Percentiles rank a stretch among this genome's conserved stretches.
phyloP scores from a whole-genome alignment of 148 eudicot species.

The Camellia lanceoleosa region DNA sequence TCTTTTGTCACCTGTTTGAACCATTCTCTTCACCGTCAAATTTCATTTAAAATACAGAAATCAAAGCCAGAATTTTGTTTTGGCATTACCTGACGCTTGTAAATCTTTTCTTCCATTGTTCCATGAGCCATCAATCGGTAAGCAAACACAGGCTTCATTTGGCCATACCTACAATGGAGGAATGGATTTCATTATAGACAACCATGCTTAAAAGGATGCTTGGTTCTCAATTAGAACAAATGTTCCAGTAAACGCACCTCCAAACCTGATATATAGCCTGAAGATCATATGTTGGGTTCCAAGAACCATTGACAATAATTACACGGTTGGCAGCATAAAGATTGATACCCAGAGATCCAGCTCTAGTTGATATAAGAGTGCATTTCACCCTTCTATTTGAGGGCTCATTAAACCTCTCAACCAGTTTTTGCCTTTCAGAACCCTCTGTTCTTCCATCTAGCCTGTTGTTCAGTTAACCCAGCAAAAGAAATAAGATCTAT shows the following conservation, averaged over 20 bases:
- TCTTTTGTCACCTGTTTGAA: conserved; percentile 82
- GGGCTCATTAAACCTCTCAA: conserved; percentile 82
- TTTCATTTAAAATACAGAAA: conserved; percentile 4
- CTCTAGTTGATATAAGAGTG: conserved; percentile 84
- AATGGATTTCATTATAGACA: not conserved
- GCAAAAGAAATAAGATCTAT: not conserved
- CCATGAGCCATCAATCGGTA: conserved; percentile 92
- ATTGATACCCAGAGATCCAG: conserved; percentile 95
- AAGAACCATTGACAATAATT: conserved; percentile 88
- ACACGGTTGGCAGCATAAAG: conserved; percentile 98
- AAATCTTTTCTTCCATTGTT: conserved; percentile 94
- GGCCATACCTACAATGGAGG: conserved; percentile 73
- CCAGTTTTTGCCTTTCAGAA: conserved; percentile 81
- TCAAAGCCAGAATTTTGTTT: not conserved
- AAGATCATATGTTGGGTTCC: conserved; percentile 99
- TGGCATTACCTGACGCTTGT: conserved; percentile 89
- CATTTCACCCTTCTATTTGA: conserved; percentile 84
- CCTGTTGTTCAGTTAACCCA: conserved; percentile 40
- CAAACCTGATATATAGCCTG: conserved; percentile 96
- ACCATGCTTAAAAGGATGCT: not conserved
- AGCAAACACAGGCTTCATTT: conserved; percentile 93
- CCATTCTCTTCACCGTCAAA: conserved; percentile 11
- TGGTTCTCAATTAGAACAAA: not conserved
- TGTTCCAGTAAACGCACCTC: conserved; percentile 48
- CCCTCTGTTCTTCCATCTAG: conserved; percentile 88